Percentiles rank a stretch among this genome's conserved stretches.
These are phyloP conservation scores for Talaromyces sp. DNA, from an alignment of 2,329 filamentous ascomycete species.

Conservation along the genomic window DNA sequence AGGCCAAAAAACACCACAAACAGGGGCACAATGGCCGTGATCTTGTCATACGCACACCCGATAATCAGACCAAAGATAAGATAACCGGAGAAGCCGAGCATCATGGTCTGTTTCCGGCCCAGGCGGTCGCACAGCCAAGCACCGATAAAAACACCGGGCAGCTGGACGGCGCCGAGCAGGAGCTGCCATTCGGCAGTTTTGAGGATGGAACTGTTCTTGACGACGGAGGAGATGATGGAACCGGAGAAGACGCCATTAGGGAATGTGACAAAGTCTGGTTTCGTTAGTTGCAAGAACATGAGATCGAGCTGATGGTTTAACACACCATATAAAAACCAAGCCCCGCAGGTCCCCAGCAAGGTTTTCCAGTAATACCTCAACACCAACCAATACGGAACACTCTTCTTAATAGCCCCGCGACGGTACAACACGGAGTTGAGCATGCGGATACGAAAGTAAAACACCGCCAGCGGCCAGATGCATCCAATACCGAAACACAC, in stretches of 20 bases:
- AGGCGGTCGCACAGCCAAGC: conserved; percentile 44
- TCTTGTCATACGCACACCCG: conserved; percentile 43
- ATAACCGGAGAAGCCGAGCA: conserved; percentile 47
- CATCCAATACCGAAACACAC: conserved; percentile 47
- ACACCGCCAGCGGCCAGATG: conserved; percentile 48
- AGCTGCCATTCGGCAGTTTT: conserved; percentile 47
- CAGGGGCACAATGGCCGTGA: conserved; percentile 46
- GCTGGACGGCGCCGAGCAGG: conserved; percentile 36
- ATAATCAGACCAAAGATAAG: conserved; percentile 50
- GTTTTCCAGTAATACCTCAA: conserved; percentile 51
- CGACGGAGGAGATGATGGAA: conserved; percentile 38
- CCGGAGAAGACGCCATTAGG: conserved; percentile 45
- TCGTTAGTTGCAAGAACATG: neutral
- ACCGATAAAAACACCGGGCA: conserved; percentile 48
- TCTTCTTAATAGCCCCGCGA: conserved; percentile 49
- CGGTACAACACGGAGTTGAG: conserved; percentile 49
- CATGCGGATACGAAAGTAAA: conserved; percentile 53
- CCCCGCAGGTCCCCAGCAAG: conserved; percentile 49
- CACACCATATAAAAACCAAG: conserved; percentile 50
- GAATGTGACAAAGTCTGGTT: conserved; percentile 37
- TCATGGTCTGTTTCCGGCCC: conserved; percentile 48
- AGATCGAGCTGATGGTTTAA: neutral
- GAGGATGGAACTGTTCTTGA: conserved; percentile 33
- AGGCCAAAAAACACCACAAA: conserved; percentile 51
- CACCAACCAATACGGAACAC: conserved; percentile 47